A percentile compares a stretch with the other conserved stretches of the same genome.
These are phyloP conservation scores for Xylaria digitata DNA, from an alignment of 2,329 filamentous ascomycete species.

Conservation along the genomic window DNA sequence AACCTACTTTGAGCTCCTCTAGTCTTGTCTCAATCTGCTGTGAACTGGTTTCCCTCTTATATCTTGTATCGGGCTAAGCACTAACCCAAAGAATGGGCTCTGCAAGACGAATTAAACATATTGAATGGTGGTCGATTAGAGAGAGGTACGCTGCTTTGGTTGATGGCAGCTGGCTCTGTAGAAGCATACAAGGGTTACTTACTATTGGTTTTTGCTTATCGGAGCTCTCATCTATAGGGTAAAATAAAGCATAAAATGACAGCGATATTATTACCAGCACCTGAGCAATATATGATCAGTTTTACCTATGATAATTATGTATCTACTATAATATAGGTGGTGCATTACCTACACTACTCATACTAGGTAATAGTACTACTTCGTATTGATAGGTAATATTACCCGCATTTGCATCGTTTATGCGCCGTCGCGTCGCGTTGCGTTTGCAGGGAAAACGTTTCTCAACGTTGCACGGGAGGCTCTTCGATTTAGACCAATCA, in stretches of 20 bases:
- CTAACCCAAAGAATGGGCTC: too few species aligned
- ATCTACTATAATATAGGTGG: too few species aligned
- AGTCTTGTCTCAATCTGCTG: background rate
- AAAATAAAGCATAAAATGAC: background rate
- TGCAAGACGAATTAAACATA: too few species aligned
- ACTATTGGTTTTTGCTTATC: too few species aligned
- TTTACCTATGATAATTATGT: too few species aligned
- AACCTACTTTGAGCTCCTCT: background rate
- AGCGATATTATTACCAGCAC: too few species aligned
- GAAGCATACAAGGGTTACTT: background rate
- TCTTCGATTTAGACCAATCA: conserved; percentile 24
- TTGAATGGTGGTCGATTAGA: background rate
- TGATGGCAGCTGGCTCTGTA: background rate
- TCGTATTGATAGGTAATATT: background rate
- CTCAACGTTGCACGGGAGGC: conserved; percentile 24
- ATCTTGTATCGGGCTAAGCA: too few species aligned
- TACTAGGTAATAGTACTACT: too few species aligned
- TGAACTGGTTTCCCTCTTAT: too few species aligned
- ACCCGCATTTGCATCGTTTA: conserved; percentile 4
- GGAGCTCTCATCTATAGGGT: background rate
- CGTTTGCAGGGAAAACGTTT: background rate
- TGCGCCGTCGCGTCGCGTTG: conserved; percentile 23
- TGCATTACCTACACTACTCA: too few species aligned
- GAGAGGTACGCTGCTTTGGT: background rate
- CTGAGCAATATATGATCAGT: too few species aligned